phyloP scores from a whole-genome alignment of 1,139 yeast species.

The Yamadazyma dendronema region DNA sequence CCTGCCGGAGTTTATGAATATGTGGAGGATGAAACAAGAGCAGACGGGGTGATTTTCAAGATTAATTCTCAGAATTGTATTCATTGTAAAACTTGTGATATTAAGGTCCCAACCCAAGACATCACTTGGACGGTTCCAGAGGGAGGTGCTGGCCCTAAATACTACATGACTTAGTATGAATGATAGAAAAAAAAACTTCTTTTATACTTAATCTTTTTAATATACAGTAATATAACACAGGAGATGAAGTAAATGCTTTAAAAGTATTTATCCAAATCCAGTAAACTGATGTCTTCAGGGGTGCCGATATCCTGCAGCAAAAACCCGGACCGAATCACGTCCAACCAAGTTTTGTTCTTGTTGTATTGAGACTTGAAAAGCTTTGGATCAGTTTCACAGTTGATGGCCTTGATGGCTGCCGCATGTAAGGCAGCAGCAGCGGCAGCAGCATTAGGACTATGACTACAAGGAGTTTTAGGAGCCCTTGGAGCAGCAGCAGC shows the following conservation, averaged over 20 bases:
- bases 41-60: constrained; percentile 77
- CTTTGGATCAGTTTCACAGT: constrained; percentile 8
- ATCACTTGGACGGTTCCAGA: constrained; percentile 95
- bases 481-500: constrained; percentile 83
- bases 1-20: constrained; percentile 99
- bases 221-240: constrained; percentile 12
- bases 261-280: constrained; percentile 69
- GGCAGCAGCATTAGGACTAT: constrained; percentile 62
- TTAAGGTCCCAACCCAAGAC: constrained; percentile 92
- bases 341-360: constrained; percentile 63
- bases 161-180: constrained; percentile 65
- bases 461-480: constrained; percentile 58
- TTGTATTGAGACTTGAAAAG: constrained; percentile 21
- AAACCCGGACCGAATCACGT: constrained; percentile 71
- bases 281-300: constrained; percentile 73
- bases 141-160: constrained; percentile 98
- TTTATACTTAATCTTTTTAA: constrained; percentile 8
- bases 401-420: constrained; percentile 58
- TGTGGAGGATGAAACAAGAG: constrained; percentile 55
- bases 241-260: constrained; percentile 4
- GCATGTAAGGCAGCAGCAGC: constrained; percentile 76
- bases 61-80: constrained; percentile 96
- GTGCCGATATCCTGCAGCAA: constrained; percentile 71
- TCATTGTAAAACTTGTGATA: constrained; percentile 97
- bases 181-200: not conserved